Conservation (phyloP, 2,329 filamentous ascomycete species). For the Diaporthe sp. region DNA sequence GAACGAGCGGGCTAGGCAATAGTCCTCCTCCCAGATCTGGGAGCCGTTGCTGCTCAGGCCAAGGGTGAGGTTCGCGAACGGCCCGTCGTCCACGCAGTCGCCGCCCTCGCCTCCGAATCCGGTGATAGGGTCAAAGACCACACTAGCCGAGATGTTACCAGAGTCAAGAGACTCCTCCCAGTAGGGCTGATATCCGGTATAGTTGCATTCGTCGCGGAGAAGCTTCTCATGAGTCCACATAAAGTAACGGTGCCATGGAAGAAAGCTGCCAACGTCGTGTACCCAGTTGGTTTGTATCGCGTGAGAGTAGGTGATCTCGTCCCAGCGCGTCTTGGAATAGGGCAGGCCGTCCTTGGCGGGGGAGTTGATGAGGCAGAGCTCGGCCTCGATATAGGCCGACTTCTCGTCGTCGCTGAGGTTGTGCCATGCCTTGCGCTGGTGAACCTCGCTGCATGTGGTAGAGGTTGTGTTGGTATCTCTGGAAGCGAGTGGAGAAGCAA, state of each 20-base stretch:
- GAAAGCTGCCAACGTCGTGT: constrained; percentile 50
- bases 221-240: constrained; percentile 50
- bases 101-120: constrained; percentile 53
- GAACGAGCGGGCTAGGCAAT: constrained; percentile 30
- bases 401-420: constrained; percentile 45
- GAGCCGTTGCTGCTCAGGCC: constrained; percentile 37
- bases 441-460: constrained; percentile 27
- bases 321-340: constrained; percentile 48
- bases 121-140: constrained; percentile 48
- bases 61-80: constrained; percentile 52
- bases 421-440: constrained; percentile 38
- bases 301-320: constrained; percentile 51
- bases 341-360: constrained; percentile 45
- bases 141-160: constrained; percentile 43
- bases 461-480: constrained; percentile 10
- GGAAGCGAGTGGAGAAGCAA: not conserved
- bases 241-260: constrained; percentile 54
- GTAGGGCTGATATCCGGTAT: constrained; percentile 47
- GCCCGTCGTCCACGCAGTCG: constrained; percentile 52
- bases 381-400: constrained; percentile 48
- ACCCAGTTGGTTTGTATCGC: constrained; percentile 48
- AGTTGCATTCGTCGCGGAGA: constrained; percentile 49
- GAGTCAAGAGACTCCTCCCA: constrained; percentile 53
- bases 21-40: constrained; percentile 20
- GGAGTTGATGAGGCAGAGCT: constrained; percentile 49